Conservation (phyloP, 108 stramenopile genomes). For the Nitzschia sp. region DNA sequence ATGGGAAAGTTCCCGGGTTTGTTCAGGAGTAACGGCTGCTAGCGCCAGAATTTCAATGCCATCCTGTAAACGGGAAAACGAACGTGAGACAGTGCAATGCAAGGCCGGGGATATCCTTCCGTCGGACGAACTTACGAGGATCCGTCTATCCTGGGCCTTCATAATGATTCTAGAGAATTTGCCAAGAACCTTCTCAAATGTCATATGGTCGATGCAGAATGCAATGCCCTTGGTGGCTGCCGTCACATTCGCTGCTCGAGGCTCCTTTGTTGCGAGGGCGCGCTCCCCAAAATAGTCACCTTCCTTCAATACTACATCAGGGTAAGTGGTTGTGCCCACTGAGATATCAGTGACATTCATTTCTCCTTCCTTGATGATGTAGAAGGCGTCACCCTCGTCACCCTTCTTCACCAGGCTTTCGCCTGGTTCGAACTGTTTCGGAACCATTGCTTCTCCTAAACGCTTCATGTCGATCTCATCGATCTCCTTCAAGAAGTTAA, state of each 20-base stretch:
- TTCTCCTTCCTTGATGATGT: conserved; percentile 62
- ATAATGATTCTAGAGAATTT: conserved; percentile 30
- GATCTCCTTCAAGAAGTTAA: conserved; percentile 38
- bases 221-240: conserved; percentile 39
- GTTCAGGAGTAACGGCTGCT: conserved; percentile 46
- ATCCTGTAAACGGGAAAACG: conserved; percentile 10
- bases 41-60: conserved; percentile 32
- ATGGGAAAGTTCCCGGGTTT: conserved; percentile 52
- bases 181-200: conserved; percentile 54
- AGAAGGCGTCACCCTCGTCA: conserved; percentile 56
- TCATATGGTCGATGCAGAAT: conserved; percentile 53
- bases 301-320: conserved; percentile 17
- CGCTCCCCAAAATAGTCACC: conserved; percentile 66
- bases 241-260: conserved; percentile 45
- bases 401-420: conserved; percentile 63
- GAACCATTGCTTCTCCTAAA: conserved; percentile 42
- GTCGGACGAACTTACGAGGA: conserved; percentile 47
- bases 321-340: conserved; percentile 20
- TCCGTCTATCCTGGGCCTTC: conserved; percentile 44
- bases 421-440: conserved; percentile 33
- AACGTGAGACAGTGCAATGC: neutral
- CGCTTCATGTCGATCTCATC: conserved; percentile 26
- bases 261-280: conserved; percentile 45
- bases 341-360: conserved; percentile 33
- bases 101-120: neutral